A percentile compares a stretch with the other conserved stretches of the same genome.
Conservation (phyloP, 1,284 basidiomycete genomes). For the Ustilago trichophora region DNA sequence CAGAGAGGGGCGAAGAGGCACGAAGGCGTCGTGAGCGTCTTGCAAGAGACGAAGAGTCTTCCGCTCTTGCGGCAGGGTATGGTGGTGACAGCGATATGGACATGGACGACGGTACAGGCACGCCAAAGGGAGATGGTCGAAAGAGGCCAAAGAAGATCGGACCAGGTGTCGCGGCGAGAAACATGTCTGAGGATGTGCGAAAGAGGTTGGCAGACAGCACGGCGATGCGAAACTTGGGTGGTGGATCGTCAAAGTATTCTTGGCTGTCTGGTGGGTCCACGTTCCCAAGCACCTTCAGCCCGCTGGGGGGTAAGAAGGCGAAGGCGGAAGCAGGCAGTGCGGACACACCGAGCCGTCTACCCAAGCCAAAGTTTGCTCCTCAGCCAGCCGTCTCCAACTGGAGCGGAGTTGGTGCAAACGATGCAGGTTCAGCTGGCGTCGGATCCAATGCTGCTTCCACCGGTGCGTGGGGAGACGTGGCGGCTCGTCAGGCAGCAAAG, state of each 20-base stretch:
- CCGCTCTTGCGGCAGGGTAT: conserved; percentile 31
- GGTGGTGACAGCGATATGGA: conserved; percentile 33
- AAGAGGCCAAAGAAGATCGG: conserved; percentile 57
- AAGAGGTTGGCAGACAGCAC: conserved; percentile 64
- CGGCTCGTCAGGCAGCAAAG: conserved; percentile 55
- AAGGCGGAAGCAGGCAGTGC: conserved; percentile 20
- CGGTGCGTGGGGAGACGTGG: conserved; percentile 64
- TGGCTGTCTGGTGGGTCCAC: conserved; percentile 44
- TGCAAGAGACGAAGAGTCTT: conserved; percentile 56
- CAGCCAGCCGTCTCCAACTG: conserved; percentile 33
- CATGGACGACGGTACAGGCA: conserved; percentile 37
- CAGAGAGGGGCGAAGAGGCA: conserved; percentile 60
- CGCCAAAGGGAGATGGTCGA: conserved; percentile 25
- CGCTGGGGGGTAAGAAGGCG: conserved; percentile 28
- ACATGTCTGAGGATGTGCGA: conserved; percentile 63
- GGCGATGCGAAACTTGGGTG: conserved; percentile 61
- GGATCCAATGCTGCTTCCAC: conserved; percentile 7
- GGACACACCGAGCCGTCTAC: conserved; percentile 39
- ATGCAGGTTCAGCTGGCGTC: background rate
- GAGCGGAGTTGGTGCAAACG: conserved; percentile 18
- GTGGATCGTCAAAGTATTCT: conserved; percentile 52
- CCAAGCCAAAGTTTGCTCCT: conserved; percentile 62
- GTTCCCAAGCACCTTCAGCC: conserved; percentile 28
- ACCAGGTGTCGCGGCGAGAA: conserved; percentile 50
- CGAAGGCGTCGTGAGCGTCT: conserved; percentile 51